phyloP scores from a whole-genome alignment of 2,329 filamentous ascomycete genomes.

The Pyrenophora tritici-repentis region DNA sequence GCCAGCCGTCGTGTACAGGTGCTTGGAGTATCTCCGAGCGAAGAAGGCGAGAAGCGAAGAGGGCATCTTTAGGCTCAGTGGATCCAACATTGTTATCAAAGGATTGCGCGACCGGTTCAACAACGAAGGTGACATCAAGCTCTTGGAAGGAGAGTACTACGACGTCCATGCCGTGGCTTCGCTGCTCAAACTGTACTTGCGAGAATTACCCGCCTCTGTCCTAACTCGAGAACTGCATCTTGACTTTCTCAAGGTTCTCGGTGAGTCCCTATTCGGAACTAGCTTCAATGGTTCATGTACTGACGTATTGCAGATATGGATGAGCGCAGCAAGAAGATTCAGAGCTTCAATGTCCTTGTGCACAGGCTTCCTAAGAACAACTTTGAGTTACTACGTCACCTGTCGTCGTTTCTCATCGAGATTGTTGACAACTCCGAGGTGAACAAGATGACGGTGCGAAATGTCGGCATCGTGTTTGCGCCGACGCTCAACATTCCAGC shows the following conservation, averaged over 20 bases:
- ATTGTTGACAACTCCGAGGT: constrained; percentile 87
- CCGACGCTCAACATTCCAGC: constrained; percentile 96
- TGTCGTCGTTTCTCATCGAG: constrained; percentile 86
- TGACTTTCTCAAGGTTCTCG: constrained; percentile 81
- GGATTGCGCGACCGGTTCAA: constrained; percentile 92
- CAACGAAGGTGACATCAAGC: constrained; percentile 84
- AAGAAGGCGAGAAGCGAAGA: constrained; percentile 85
- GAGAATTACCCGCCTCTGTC: constrained; percentile 89
- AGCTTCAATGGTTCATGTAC: not conserved
- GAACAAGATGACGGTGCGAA: constrained; percentile 98
- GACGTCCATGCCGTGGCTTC: constrained; percentile 97
- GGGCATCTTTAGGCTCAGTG: constrained; percentile 94
- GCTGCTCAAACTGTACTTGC: constrained; percentile 88
- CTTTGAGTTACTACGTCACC: constrained; percentile 76
- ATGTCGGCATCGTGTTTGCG: constrained; percentile 96
- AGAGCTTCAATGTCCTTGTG: constrained; percentile 75
- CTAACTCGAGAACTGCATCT: constrained; percentile 88
- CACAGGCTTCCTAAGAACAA: constrained; percentile 81
- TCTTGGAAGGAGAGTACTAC: constrained; percentile 85
- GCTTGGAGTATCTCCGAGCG: constrained; percentile 86
- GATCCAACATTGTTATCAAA: constrained; percentile 95
- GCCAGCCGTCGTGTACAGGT: constrained; percentile 92
- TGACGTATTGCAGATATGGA: constrained; percentile 65
- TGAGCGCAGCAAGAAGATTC: constrained; percentile 75
- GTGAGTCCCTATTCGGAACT: constrained; percentile 45